Evolutionary conservation across 2,329 filamentous ascomycete genomes (phyloP), one percentile per base, ranked within the genome.

Genomic region (Grosmannia penicillata): DNA sequence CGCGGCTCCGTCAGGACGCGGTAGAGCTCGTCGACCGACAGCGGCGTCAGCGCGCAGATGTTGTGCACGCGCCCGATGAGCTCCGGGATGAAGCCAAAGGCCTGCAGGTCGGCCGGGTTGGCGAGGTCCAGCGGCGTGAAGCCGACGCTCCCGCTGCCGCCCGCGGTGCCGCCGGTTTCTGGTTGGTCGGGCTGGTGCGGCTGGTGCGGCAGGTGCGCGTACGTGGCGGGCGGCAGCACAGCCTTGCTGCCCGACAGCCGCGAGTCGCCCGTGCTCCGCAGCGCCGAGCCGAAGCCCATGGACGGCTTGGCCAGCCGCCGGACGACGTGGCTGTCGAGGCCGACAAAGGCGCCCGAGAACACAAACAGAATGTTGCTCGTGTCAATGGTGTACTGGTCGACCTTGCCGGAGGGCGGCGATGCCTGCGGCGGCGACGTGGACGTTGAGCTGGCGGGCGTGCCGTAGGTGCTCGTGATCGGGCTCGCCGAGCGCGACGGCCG

Each of bases 361-460:
- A 98, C 86, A 60, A 98, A 98, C 22, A 98, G 71, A 43, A 98
- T 96, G 50, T 96, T 95, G 47, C 86, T 87, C 0, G 91, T 98
- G 50, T 91, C 82, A 41, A 95, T 78, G 40, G 83, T 77, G 52
- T 72, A 78, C 51, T 78, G 74, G 37, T 76, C 72, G 8, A 69
- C 63, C 48, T 72, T 74, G 24, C 63, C 62, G 1, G 61, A 51
- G 0, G 66, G 61, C 0, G 67, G 66, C 4, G 57, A 50, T 2
- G 60, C 50, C 43, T 69, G 66, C 0, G 66, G 58, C 4, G 66
- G 58, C 3, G 65, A 59, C 1, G 63, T 58, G 6, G 66, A 61
- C n/a, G n/a, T n/a, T n/a, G n/a, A n/a, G 18, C 18, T 31, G 27
- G 59, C 61, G 6, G 63, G 39, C 2, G 64, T 55, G 26, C 59